Conservation (phyloP, 768 basidiomycete genomes). For the Lentinula boryana region DNA sequence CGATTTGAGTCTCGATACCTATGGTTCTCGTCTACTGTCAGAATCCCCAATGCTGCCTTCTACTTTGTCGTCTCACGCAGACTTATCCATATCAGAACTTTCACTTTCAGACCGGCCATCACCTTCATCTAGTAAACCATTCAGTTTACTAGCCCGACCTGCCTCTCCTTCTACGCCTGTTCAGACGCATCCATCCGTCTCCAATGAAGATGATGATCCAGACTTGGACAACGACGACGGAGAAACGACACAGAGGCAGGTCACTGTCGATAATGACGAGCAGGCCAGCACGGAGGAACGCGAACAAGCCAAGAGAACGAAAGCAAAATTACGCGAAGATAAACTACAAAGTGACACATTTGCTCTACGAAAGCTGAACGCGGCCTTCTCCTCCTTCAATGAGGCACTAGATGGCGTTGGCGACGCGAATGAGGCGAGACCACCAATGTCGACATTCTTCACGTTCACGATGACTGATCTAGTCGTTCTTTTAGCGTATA, state of each 20-base stretch:
- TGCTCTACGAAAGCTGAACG: constrained; percentile 67
- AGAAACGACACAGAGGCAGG: constrained; percentile 21
- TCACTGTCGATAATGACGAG: neutral
- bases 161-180: constrained; percentile 10
- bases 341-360: constrained; percentile 71
- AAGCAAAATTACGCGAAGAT: constrained; percentile 35
- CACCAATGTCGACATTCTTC: neutral
- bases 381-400: constrained; percentile 61
- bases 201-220: constrained; percentile 1
- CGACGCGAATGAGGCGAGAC: constrained; percentile 63
- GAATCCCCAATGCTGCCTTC: constrained; percentile 32
- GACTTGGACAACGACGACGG: neutral
- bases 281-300: constrained; percentile 9
- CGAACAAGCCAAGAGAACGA: neutral
- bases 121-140: constrained; percentile 16
- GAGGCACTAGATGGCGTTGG: constrained; percentile 60
- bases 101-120: constrained; percentile 31
- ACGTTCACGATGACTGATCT: neutral
- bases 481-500: constrained; percentile 40
- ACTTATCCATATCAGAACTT: constrained; percentile 54
- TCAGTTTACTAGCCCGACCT: constrained; percentile 21
- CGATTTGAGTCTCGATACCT: constrained; percentile 18
- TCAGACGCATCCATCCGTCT: constrained; percentile 6
- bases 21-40: constrained; percentile 38
- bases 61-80: constrained; percentile 39